Evolutionary conservation across 192 early-diverging fungal species (phyloP), one percentile per base, ranked within the genome.

Genomic region (Coemansia sp.): DNA sequence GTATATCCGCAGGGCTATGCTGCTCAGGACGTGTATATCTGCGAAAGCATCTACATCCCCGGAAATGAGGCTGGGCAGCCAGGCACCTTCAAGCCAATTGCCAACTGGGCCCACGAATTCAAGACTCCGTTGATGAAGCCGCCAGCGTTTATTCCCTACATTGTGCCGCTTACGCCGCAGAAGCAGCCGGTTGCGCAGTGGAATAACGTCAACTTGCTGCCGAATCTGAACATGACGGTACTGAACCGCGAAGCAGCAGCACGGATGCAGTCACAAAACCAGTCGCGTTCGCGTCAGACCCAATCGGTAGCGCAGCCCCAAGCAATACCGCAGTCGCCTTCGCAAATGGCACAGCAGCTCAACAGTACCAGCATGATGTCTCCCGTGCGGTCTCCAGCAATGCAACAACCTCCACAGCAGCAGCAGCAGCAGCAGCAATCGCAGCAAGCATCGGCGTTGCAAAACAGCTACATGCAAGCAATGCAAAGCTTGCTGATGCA

Each of bases 91-190:
- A 60, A 52, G 31, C 60, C 64, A 12, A 38, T 78, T 20, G 23
- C 64, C 6, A 78, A 78, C 50, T 78, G 75, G 75, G 67, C 69
- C 11, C 68, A 67, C 28, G 65, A 65, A 39, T 68, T 78, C 21
- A 78, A 78, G 46, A 71, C 69, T 11, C 67, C 75, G 46, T 60
- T 68, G 40, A 71, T 71, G 64, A 52, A 53, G 17, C 75, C 75
- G 36, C 67, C 69, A 12, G 18, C 60, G 40, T 71, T 78, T 39
- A 53, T 78, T 23, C 53, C 60, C 47, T 78, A 78, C 58, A 66
- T 67, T 20, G 30, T 43, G 42, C 69, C 75, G 40, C 64, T 70
- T 34, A 39, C 44, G 45, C 67, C 55, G 12, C 59, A 39, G 39
- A 78, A 67, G 58, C 69, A 60, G 44, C 21, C 69, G 11, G 44